Evolutionary conservation across 116 monocot species (phyloP).

Genomic region (Iris pallida): DNA sequence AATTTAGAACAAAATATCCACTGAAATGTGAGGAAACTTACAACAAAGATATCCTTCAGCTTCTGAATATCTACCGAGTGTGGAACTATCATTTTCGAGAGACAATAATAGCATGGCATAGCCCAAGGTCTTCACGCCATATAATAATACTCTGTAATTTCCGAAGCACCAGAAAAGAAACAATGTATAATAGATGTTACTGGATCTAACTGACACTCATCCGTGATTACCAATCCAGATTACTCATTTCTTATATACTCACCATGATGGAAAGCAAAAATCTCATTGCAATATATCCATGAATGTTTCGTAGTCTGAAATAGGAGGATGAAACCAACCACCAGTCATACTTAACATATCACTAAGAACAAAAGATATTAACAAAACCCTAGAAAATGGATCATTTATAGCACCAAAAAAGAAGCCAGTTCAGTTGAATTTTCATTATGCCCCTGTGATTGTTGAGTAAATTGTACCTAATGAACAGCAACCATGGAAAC

Average conservation of each 20-base stretch:
- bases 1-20: background rate
- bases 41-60: background rate
- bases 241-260: background rate
- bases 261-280: background rate
- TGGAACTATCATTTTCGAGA: background rate
- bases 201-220: background rate
- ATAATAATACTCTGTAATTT: background rate
- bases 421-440: background rate
- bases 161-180: background rate
- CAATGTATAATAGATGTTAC: background rate
- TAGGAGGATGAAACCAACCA: background rate
- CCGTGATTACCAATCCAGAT: background rate
- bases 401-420: constrained; percentile 1
- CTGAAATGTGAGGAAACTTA: background rate
- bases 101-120: background rate
- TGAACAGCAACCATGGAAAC: too few species aligned
- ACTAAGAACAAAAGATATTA: background rate
- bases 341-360: background rate
- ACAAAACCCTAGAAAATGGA: background rate
- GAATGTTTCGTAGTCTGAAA: background rate
- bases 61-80: background rate
- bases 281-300: background rate
- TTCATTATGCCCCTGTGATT: background rate
- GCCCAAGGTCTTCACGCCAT: background rate
- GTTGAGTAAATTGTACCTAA: too few species aligned